A percentile compares a stretch with the other conserved stretches of the same genome.
These are phyloP conservation scores for Dryas alaskensis DNA, from an alignment of 306 rosid species.

Conservation along the genomic window DNA sequence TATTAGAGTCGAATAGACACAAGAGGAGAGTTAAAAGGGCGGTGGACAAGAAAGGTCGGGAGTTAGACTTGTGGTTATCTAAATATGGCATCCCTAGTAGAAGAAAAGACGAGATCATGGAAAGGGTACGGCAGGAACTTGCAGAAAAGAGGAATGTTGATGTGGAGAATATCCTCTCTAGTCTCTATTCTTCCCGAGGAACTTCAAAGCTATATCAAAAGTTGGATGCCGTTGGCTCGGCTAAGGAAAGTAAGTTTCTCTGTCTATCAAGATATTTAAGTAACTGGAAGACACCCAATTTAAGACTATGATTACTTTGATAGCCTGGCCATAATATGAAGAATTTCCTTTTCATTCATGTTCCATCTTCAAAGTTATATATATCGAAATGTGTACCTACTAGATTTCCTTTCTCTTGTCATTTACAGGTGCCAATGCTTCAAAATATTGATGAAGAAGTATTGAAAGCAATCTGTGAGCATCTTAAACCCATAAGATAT, in stretches of 20 bases:
- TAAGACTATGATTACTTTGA: too few species aligned
- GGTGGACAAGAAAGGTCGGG: not conserved
- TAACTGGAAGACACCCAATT: too few species aligned
- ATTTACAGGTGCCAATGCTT: slow-evolving; percentile 5
- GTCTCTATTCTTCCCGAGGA: not conserved
- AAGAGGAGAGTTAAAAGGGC: slow-evolving; percentile 12
- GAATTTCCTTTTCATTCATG: too few species aligned
- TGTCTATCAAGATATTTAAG: too few species aligned
- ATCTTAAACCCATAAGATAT: slow-evolving; percentile 8
- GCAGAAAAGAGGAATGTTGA: not conserved
- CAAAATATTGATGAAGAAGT: slow-evolving; percentile 9
- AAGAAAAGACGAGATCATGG: not conserved
- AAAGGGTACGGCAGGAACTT: not conserved
- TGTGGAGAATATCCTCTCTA: not conserved
- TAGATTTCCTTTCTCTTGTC: not conserved
- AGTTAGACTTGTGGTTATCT: not conserved
- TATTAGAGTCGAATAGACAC: not conserved
- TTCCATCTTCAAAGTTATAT: too few species aligned
- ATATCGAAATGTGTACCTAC: too few species aligned
- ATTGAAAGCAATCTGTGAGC: not conserved
- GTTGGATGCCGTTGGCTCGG: not conserved
- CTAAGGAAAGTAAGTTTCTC: not conserved
- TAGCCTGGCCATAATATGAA: too few species aligned
- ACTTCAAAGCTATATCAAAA: not conserved
- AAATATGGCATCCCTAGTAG: not conserved